Base-by-base conservation (phyloP, 345 rosid genomes). In the Anacardium occidentale region DNA sequence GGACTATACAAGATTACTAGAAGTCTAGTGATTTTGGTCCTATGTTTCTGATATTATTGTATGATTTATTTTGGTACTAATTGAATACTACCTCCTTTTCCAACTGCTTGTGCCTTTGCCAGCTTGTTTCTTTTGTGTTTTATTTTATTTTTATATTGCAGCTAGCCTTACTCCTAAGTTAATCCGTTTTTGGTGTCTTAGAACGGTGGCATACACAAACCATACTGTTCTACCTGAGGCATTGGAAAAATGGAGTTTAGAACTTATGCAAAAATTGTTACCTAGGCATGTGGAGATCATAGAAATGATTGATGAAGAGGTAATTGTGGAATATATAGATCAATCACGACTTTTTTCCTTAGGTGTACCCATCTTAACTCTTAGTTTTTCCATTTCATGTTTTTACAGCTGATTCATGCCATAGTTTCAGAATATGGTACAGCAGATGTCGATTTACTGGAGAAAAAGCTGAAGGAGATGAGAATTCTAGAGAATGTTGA, bases 171-270 rank as follows among this genome's bases (percentile, higher is more conserved):
- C 68, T 5, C n/a, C 32, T 8, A 66, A 44, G 11, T 3, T 45
- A 45, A 64, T 24, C 55, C 0, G 1, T 65, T 11, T 47, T 69
- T 68, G 26, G 20, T 68, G 69, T 75, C 51, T 25, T 64, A 91
- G 96, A 77, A 91, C 96, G 77, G 79, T 84, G 82, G 96, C 96
- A 54, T 91, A 91, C 81, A 91, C 96, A 64, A 91, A 91, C 83
- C 96, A 91, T 68, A 91, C 96, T 60, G 93, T 91, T 62, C 75
- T 91, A 75, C 96, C 96, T 9, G 96, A 91, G 84, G 96, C 96
- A 29, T 68, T 89, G 81, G 96, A 91, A 87, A 91, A 91, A 79
- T 91, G 96, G 96, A 91, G 93, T 76, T 81, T 91, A 64, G 96
- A 87, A 72, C 91, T 90, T 52, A 83, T 89, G 97, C 84, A 83